Conservation (phyloP, 169 alveolate genomes). For the Babesia gibsoni region DNA sequence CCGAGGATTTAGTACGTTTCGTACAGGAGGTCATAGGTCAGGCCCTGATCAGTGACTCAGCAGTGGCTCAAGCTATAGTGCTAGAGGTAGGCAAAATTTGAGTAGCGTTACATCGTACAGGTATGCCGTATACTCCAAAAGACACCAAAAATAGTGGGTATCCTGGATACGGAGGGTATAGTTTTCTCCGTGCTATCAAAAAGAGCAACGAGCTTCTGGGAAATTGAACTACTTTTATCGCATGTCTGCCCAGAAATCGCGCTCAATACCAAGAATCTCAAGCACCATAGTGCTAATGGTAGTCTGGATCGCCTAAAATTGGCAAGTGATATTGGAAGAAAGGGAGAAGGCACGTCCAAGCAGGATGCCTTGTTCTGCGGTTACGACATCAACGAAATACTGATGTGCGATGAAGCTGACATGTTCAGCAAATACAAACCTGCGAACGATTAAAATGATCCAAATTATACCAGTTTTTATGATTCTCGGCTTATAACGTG, state of each 20-base stretch:
- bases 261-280: background rate
- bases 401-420: background rate
- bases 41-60: slow-evolving; percentile 25
- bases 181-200: slow-evolving; percentile 50
- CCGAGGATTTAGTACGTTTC: slow-evolving; percentile 31
- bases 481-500: too few species aligned
- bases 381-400: slow-evolving; percentile 13
- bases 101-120: background rate
- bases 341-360: background rate
- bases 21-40: slow-evolving; percentile 32
- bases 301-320: background rate
- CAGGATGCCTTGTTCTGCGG: slow-evolving; percentile 15
- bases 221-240: slow-evolving; percentile 21
- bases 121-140: slow-evolving; percentile 24
- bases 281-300: background rate
- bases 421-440: slow-evolving; percentile 10
- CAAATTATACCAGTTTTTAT: too few species aligned
- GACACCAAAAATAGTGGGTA: slow-evolving; percentile 37
- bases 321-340: background rate
- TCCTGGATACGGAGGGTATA: slow-evolving; percentile 53
- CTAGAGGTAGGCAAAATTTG: slow-evolving; percentile 4
- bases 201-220: slow-evolving; percentile 57
- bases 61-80: slow-evolving; percentile 29
- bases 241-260: slow-evolving; percentile 28
- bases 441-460: too few species aligned